Conservation (phyloP, 768 basidiomycete genomes). For the Lactifluus echinatus region DNA sequence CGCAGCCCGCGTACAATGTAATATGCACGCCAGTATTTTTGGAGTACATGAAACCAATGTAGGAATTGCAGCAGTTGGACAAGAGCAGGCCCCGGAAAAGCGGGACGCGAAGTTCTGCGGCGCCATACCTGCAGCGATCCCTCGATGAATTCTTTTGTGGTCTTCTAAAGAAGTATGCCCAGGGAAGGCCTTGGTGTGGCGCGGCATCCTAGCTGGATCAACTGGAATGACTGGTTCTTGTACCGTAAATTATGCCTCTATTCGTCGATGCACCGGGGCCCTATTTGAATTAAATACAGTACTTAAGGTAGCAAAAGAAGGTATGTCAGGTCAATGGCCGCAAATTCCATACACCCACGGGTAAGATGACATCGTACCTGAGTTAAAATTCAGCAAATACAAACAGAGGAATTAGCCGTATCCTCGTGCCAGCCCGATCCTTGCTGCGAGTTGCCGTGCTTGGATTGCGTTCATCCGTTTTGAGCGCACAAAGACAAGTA, state of each 20-base stretch:
- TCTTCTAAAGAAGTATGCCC: background rate
- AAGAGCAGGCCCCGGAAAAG: background rate
- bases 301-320: background rate
- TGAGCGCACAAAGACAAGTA: constrained; percentile 59
- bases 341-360: constrained; percentile 3
- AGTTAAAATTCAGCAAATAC: background rate
- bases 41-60: background rate
- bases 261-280: background rate
- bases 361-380: background rate
- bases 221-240: background rate
- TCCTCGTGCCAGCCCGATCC: constrained; percentile 57
- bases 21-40: background rate
- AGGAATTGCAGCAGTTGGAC: background rate
- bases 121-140: background rate
- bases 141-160: background rate
- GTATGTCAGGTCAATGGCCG: background rate
- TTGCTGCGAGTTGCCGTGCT: constrained; percentile 73
- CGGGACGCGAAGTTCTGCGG: background rate
- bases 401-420: constrained; percentile 10
- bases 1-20: background rate
- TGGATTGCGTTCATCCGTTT: constrained; percentile 62
- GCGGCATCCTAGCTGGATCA: background rate
- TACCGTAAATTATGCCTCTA: constrained; percentile 4
- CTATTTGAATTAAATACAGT: constrained; percentile 10
- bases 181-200: background rate